Base-by-base conservation (phyloP, 1,139 yeast genomes). In the Saccharomyces hybrid region DNA sequence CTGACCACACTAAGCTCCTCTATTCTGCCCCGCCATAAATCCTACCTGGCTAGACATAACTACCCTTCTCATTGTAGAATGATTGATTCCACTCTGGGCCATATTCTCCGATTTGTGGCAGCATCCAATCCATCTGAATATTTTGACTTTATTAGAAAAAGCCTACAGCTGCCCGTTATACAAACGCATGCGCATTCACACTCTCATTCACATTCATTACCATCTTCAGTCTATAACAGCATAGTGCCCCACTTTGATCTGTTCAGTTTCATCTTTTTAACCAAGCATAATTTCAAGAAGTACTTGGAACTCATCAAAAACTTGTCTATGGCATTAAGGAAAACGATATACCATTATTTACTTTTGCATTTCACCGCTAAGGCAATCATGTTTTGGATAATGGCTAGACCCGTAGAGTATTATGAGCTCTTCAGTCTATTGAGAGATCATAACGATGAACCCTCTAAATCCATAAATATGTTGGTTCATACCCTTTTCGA, bases 61-160 rank as follows among this genome's bases (percentile, higher is more conserved):
- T 14, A 52, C 26, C 57, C 57, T 23, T 54, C 47, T 14, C 54
- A 59, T 48, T 52, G 60, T n/a, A 54, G 50, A 27, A 55, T 58
- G 34, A 56, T 67, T 26, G 71, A 66, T 52, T 48, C 59, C 3
- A 62, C 67, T 4, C 54, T 66, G 11, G 63, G 61, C 14, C 62
- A 62, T 44, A 58, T 68, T 4, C 55, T 64, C 38, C 60, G 67
- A 44, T 67, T 60, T 52, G 44, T 61, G 3, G 67, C 70, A 0
- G 70, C 71, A 25, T 60, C 72, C 5, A 68, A 68, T 54, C 65
- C 70, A 13, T 53, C 55, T 6, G 66, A 65, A 47, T 68, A 58
- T 49, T 57, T 56, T 13, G 54, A 58, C 25, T 66, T 57, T 54
- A 46, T 67, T n/a, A 60, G 57, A 26, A 53, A 54, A 8, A 54